Base-by-base conservation (phyloP, 805 yeast genomes). In the Yamadazyma insecticola region DNA sequence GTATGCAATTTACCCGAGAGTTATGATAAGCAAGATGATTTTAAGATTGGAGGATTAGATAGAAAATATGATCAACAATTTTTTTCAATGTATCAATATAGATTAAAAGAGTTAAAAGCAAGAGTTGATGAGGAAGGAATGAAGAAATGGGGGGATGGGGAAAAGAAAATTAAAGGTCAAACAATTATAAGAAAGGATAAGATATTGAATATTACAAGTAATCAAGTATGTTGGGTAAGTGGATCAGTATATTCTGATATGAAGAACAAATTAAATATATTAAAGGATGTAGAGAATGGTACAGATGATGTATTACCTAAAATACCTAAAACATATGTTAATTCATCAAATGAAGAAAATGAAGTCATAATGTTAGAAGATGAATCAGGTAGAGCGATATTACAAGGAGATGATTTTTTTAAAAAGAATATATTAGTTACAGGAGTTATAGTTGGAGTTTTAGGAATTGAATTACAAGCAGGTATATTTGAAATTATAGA, bases 401-500 rank as follows among this genome's bases (percentile, higher is more conserved):
- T 92, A 14, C 78, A 74, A 29, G 75, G 75, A 26, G 89, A 87
- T 16, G 66, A 48, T 14, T 55, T 79, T 19, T 67, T 83, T 25
- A 62, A 64, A 30, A 50, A 55, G 6, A 64, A 74, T 13, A 71
- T 81, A 2, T 63, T 90, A 16, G 95, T 89, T 0, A 92, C 97
- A 0, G 98, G 98, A 4, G 72, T 78, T n/a, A 81, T 89, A 0
- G 76, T 88, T 6, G 97, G 90, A 0, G 72, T 88, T 1, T 53
- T 88, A 8, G 98, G 98, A 1, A 78, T 85, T 61, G 96, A 89
- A 51, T 69, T 82, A 6, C 77, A 73, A 27, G 78, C 88, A 0
- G 97, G 97, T 3, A 67, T 79, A 2, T 89, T 92, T 54, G 84
- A 82, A 37, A 85, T 86, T 4, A 74, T 85, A 44, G 97, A 89